phyloP scores from a whole-genome alignment of 768 basidiomycete genomes.

The Collybia sp. region DNA sequence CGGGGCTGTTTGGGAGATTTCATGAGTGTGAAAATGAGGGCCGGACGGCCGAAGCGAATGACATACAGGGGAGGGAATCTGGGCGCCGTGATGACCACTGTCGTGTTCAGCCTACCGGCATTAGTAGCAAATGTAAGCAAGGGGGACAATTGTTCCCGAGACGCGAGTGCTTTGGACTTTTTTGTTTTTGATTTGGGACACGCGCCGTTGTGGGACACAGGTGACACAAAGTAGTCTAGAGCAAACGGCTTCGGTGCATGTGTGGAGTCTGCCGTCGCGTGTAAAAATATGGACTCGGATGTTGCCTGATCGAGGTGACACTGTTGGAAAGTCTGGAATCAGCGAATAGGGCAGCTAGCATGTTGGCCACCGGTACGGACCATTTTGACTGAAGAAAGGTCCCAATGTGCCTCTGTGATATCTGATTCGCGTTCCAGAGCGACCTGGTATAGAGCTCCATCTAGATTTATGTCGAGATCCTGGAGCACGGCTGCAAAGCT shows the following conservation, averaged over 20 bases:
- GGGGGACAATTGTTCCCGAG: slow-evolving; percentile 13
- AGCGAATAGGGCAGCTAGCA: too few species aligned
- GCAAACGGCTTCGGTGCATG: slow-evolving; percentile 46
- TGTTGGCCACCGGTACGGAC: slow-evolving; percentile 27
- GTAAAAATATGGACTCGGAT: slow-evolving; percentile 54
- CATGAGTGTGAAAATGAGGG: not conserved
- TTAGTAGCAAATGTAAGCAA: slow-evolving; percentile 24
- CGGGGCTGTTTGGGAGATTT: slow-evolving; percentile 42
- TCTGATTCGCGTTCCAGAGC: slow-evolving; percentile 51
- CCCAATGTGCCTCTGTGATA: slow-evolving; percentile 41
- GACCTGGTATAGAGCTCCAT: slow-evolving; percentile 62
- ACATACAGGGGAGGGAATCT: slow-evolving; percentile 56
- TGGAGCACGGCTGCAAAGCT: slow-evolving; percentile 36
- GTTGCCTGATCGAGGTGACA: slow-evolving; percentile 59
- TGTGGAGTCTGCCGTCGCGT: slow-evolving; percentile 31
- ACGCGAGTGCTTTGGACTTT: slow-evolving; percentile 8
- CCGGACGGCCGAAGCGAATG: too few species aligned
- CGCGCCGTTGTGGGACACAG: slow-evolving; percentile 63
- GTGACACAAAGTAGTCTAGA: slow-evolving; percentile 67
- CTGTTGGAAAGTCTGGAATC: slow-evolving; percentile 30
- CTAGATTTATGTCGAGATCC: slow-evolving; percentile 21
- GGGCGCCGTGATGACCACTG: slow-evolving; percentile 40
- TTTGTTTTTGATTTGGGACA: slow-evolving; percentile 38
- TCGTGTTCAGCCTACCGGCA: slow-evolving; percentile 39
- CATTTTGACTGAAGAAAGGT: slow-evolving; percentile 56